These are phyloP conservation scores for Acanthamoeba royreba DNA, from an alignment of 208 protist species.

Conservation along the genomic window DNA sequence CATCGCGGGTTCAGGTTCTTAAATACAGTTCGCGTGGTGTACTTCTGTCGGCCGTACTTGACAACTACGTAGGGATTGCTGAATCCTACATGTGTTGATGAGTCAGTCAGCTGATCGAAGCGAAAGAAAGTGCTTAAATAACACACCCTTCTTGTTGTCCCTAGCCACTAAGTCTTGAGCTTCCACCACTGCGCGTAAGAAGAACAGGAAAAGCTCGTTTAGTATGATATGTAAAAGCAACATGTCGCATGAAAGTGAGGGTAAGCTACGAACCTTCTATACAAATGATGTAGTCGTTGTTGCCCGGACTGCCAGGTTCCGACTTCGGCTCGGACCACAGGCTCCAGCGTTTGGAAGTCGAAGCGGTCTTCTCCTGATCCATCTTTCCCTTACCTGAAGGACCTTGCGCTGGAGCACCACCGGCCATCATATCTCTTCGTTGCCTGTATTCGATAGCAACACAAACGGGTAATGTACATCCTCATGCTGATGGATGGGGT, in stretches of 20 bases:
- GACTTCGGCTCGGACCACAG: neutral
- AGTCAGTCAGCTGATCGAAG: too few relatives aligned
- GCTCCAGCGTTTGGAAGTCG: neutral
- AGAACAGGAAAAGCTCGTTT: too few relatives aligned
- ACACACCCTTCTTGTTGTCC: too few relatives aligned
- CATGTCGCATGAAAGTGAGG: neutral
- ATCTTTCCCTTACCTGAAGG: too few relatives aligned
- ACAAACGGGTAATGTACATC: too few relatives aligned
- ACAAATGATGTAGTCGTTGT: neutral
- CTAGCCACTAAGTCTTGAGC: neutral
- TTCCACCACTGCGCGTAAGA: neutral
- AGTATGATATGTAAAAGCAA: neutral
- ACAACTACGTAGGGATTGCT: conserved; percentile 41
- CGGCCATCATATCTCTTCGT: too few relatives aligned
- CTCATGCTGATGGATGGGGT: too few relatives aligned
- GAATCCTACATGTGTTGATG: neutral
- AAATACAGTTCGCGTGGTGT: conserved; percentile 27
- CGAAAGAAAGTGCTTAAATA: too few relatives aligned
- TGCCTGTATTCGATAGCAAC: too few relatives aligned
- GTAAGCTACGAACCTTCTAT: too few relatives aligned
- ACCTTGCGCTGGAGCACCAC: neutral
- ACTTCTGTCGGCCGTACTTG: conserved; percentile 7
- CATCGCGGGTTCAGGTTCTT: conserved; percentile 37
- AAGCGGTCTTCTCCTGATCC: neutral
- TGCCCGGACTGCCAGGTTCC: neutral